These are phyloP conservation scores for Lipomyces starkeyi DNA, from an alignment of 805 yeast genomes.

Conservation along the genomic window DNA sequence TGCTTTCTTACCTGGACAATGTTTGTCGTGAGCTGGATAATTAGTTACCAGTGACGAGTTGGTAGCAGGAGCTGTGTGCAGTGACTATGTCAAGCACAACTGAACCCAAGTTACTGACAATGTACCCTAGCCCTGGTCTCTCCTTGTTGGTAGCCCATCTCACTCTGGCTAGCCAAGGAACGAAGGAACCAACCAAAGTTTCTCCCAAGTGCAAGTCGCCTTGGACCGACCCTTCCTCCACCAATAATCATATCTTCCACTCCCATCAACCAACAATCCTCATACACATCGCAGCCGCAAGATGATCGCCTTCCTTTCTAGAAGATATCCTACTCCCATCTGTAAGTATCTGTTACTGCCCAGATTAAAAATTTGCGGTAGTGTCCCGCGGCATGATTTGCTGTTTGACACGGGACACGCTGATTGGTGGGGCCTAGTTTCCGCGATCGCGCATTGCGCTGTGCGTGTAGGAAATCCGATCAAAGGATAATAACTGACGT, in stretches of 20 bases:
- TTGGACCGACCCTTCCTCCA: not conserved
- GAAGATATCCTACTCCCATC: constrained; percentile 43
- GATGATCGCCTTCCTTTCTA: constrained; percentile 18
- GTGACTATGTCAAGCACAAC: no score
- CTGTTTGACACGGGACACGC: not conserved
- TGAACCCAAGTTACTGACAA: no score
- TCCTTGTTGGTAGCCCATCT: no score
- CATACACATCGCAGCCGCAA: not conserved
- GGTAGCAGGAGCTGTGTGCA: no score
- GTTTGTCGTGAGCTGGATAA: not conserved
- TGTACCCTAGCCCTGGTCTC: not conserved
- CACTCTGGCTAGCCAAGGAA: no score
- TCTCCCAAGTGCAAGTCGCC: not conserved
- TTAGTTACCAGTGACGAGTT: no score
- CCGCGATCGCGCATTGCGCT: not conserved
- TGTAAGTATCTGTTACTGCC: constrained; percentile 35
- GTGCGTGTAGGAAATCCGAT: not conserved
- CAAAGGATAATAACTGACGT: constrained; percentile 1
- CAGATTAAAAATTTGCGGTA: not conserved
- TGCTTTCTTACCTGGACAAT: not conserved
- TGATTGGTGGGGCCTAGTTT: constrained; percentile 17
- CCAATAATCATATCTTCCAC: not conserved
- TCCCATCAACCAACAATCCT: not conserved
- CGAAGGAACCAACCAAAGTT: not conserved
- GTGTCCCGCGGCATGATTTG: not conserved